phyloP scores from a whole-genome alignment of 2,329 filamentous ascomycete species.

The Macrophomina tecta region DNA sequence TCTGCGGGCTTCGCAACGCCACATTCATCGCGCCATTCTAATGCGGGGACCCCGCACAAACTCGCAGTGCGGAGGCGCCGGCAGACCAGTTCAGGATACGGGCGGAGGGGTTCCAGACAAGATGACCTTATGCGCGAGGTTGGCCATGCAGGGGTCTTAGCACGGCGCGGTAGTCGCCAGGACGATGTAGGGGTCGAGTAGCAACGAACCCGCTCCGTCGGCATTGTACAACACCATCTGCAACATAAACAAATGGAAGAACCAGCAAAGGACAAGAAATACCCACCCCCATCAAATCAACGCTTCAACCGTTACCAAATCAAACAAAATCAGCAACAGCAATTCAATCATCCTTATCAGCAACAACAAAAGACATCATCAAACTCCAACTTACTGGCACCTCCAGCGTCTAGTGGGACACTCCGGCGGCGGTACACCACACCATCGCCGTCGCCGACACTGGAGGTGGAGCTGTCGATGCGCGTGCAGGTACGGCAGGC shows the following conservation, averaged over 20 bases:
- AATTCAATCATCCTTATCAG: slow-evolving; percentile 17
- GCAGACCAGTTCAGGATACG: slow-evolving; percentile 27
- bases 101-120: slow-evolving; percentile 12
- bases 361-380: background rate
- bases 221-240: slow-evolving; percentile 6
- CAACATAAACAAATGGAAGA: background rate
- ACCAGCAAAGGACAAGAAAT: slow-evolving; percentile 8
- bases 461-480: slow-evolving; percentile 12
- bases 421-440: slow-evolving; percentile 16
- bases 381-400: slow-evolving; percentile 4
- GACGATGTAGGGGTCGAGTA: slow-evolving; percentile 19
- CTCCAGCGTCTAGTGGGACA: background rate
- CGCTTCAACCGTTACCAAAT: slow-evolving; percentile 21
- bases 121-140: slow-evolving; percentile 21
- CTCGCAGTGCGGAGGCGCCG: slow-evolving; percentile 28
- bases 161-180: slow-evolving; percentile 21
- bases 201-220: slow-evolving; percentile 13
- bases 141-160: slow-evolving; percentile 12
- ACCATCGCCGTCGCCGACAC: background rate
- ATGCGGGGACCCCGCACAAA: slow-evolving; percentile 4
- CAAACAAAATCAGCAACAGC: slow-evolving; percentile 19
- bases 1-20: slow-evolving; percentile 10
- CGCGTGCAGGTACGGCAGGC: slow-evolving; percentile 18
- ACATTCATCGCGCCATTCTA: slow-evolving; percentile 14
- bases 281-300: slow-evolving; percentile 19